Percentiles rank a stretch among this genome's conserved stretches.
These are phyloP conservation scores for Crataegus laevigata DNA, from an alignment of 306 rosid species.

Conservation along the genomic window DNA sequence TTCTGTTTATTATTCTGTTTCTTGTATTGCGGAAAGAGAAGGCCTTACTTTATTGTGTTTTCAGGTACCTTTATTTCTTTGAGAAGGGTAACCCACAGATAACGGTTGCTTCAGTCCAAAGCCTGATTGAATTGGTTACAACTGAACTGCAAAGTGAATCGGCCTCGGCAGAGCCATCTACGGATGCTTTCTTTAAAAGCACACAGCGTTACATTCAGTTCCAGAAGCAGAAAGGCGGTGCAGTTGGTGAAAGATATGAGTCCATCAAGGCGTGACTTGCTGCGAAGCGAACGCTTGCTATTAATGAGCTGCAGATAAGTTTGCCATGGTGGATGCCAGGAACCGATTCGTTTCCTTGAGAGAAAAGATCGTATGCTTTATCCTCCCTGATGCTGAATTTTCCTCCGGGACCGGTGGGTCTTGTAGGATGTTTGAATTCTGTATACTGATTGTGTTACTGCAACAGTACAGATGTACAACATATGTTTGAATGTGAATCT, in stretches of 20 bases:
- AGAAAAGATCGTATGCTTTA: not conserved
- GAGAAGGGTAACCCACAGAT: conserved; percentile 92
- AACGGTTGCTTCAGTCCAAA: conserved; percentile 68
- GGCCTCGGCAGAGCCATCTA: conserved; percentile 53
- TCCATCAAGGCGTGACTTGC: conserved; percentile 52
- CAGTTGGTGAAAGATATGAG: conserved; percentile 80
- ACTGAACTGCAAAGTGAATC: conserved; percentile 82
- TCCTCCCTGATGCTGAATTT: not conserved
- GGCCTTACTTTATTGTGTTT: conserved; percentile 2
- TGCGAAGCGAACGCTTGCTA: not conserved
- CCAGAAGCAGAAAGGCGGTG: conserved; percentile 92
- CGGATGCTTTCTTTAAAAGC: conserved; percentile 85
- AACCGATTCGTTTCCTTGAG: not conserved
- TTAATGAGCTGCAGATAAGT: conserved; percentile 2
- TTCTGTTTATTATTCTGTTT: not conserved
- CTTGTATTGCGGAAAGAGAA: not conserved
- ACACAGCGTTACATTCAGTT: conserved; percentile 73
- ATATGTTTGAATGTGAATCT: not conserved
- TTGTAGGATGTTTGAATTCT: not conserved
- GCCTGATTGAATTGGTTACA: conserved; percentile 72
- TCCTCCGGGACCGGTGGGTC: not conserved
- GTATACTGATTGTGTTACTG: not conserved
- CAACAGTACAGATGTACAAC: not conserved
- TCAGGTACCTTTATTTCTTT: conserved; percentile 86
- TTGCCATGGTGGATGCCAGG: not conserved